These are phyloP conservation scores for Parafenestella ontariensis DNA, from an alignment of 2,329 filamentous ascomycete genomes.

Conservation along the genomic window DNA sequence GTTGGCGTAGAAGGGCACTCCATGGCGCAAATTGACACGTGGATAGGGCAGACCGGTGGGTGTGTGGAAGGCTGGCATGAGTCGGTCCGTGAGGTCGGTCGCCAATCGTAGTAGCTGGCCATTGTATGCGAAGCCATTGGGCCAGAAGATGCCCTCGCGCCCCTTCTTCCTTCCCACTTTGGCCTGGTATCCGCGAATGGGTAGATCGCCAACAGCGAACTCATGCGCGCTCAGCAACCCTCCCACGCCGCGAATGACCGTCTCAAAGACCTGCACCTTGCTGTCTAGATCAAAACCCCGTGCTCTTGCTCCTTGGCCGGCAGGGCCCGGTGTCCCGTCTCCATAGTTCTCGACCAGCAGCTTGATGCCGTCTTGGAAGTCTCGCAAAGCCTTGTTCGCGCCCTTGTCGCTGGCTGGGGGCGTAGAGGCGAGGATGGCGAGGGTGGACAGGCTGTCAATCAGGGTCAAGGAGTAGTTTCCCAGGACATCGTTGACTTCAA, in stretches of 20 bases:
- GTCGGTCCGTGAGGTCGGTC: constrained; percentile 79
- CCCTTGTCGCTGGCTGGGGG: constrained; percentile 63
- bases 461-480: constrained; percentile 97
- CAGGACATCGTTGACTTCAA: constrained; percentile 92
- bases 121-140: constrained; percentile 80
- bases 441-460: constrained; percentile 92
- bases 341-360: constrained; percentile 84
- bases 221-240: constrained; percentile 91
- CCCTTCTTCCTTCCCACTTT: constrained; percentile 42
- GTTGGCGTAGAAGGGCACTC: constrained; percentile 90
- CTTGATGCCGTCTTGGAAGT: constrained; percentile 81
- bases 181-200: constrained; percentile 79
- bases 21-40: constrained; percentile 86
- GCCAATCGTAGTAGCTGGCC: constrained; percentile 91
- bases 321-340: constrained; percentile 74
- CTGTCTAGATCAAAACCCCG: constrained; percentile 93
- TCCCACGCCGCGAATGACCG: constrained; percentile 90
- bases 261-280: constrained; percentile 99
- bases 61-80: constrained; percentile 92
- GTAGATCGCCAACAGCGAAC: constrained; percentile 89
- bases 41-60: constrained; percentile 92
- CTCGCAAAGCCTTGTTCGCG: constrained; percentile 57
- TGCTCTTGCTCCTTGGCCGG: constrained; percentile 73
- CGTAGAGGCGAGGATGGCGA: constrained; percentile 87
- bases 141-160: constrained; percentile 68